Percentiles rank a stretch among this genome's conserved stretches.
These are phyloP conservation scores for Immersiella caudata DNA, from an alignment of 495 filamentous ascomycete genomes.

Conservation along the genomic window DNA sequence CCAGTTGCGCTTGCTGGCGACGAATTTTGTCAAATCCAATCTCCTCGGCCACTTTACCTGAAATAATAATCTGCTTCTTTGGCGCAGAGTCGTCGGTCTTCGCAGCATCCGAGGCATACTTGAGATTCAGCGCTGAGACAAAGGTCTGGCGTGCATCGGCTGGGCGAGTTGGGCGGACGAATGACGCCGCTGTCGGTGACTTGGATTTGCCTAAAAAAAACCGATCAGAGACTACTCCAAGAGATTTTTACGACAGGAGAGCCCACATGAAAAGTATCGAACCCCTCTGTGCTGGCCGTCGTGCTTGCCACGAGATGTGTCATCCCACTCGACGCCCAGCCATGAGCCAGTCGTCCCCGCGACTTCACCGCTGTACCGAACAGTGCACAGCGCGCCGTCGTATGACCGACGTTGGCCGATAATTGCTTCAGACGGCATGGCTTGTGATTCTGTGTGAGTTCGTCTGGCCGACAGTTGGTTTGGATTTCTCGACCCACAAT, in stretches of 20 bases:
- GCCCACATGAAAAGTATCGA: conserved; percentile 82
- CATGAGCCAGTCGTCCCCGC: conserved; percentile 76
- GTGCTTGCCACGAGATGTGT: conserved; percentile 82
- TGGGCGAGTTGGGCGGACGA: conserved; percentile 76
- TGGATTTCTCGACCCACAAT: conserved; percentile 9
- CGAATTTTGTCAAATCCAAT: conserved; percentile 94
- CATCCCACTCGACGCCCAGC: conserved; percentile 98
- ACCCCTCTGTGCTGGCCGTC: conserved; percentile 76
- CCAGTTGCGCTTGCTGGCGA: conserved; percentile 71
- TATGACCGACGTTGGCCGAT: conserved; percentile 78
- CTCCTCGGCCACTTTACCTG: conserved; percentile 87
- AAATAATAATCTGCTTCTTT: conserved; percentile 64
- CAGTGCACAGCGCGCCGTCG: conserved; percentile 72
- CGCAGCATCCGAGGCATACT: conserved; percentile 69
- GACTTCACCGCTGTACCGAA: conserved; percentile 80
- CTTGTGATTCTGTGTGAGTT: neutral
- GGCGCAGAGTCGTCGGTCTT: conserved; percentile 26
- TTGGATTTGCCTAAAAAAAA: conserved; percentile 60
- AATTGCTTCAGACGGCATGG: conserved; percentile 24
- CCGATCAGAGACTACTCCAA: neutral
- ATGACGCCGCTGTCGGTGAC: conserved; percentile 73
- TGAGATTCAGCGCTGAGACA: conserved; percentile 75
- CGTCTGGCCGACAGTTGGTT: conserved; percentile 23
- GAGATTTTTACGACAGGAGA: neutral
- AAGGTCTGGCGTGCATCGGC: conserved; percentile 70